These are phyloP conservation scores for Coleophoma crateriformis DNA, from an alignment of 2,329 filamentous ascomycete species.

Conservation along the genomic window DNA sequence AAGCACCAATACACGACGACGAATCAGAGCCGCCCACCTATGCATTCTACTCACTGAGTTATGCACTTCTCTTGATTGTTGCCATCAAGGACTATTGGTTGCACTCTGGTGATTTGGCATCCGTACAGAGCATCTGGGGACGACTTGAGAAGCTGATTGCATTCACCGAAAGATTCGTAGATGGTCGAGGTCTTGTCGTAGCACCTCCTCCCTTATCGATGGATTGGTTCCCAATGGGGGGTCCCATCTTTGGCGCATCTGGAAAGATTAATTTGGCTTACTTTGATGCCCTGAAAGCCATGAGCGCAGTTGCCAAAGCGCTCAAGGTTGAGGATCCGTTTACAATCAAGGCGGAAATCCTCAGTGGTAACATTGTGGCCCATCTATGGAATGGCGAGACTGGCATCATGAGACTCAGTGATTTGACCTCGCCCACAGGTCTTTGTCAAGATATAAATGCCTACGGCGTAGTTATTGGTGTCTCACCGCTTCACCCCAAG, in stretches of 20 bases:
- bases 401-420: conserved; percentile 12
- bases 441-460: conserved; percentile 16
- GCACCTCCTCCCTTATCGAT: conserved; percentile 15
- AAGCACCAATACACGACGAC: conserved; percentile 10
- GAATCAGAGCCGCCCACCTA: conserved; percentile 12
- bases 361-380: conserved; percentile 10
- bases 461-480: conserved; percentile 10
- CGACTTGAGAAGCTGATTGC: conserved; percentile 10
- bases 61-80: conserved; percentile 13
- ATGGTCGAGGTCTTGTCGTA: conserved; percentile 11
- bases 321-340: conserved; percentile 5
- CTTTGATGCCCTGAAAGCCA: conserved; percentile 14
- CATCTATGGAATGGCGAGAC: conserved; percentile 11
- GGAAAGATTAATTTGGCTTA: conserved; percentile 17
- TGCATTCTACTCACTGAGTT: conserved; percentile 17
- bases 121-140: conserved; percentile 6
- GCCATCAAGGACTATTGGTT: conserved; percentile 17
- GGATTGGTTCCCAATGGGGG: conserved; percentile 15
- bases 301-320: conserved; percentile 10
- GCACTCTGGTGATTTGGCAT: conserved; percentile 11
- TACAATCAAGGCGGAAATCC: conserved; percentile 1
- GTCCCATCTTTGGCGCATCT: conserved; percentile 15
- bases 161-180: conserved; percentile 10
- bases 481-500: conserved; percentile 6
- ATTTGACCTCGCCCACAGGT: conserved; percentile 5